Evolutionary conservation across 1,284 basidiomycete genomes (phyloP).

Genomic region (Cerrena zonata): DNA sequence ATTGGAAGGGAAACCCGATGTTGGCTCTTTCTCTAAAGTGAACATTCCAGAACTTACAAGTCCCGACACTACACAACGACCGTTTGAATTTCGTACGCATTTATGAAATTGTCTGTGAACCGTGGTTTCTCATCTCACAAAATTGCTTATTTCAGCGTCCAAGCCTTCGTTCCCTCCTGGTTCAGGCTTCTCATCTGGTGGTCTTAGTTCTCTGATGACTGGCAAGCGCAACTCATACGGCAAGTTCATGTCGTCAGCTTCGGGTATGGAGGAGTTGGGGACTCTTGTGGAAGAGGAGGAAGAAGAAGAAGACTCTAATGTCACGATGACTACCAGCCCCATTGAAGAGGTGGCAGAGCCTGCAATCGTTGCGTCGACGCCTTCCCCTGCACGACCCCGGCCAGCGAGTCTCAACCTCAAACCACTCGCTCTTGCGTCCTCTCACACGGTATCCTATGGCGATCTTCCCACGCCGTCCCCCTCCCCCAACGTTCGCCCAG

Average conservation of each 20-base stretch:
- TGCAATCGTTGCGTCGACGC: slow-evolving; percentile 17
- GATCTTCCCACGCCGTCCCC: slow-evolving; percentile 49
- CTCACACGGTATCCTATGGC: slow-evolving; percentile 33
- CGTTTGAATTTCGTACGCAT: slow-evolving; percentile 61
- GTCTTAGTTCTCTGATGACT: slow-evolving; percentile 37
- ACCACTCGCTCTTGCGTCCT: slow-evolving; percentile 63
- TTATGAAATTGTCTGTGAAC: not conserved
- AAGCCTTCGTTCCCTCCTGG: slow-evolving; percentile 52
- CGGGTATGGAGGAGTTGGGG: slow-evolving; percentile 66
- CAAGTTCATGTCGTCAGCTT: slow-evolving; percentile 54
- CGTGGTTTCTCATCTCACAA: slow-evolving; percentile 3
- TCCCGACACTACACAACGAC: slow-evolving; percentile 46
- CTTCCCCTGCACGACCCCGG: slow-evolving; percentile 41
- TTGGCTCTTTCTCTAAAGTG: slow-evolving; percentile 58
- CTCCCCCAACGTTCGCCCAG: slow-evolving; percentile 28
- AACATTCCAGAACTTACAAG: slow-evolving; percentile 72
- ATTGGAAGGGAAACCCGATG: slow-evolving; percentile 68
- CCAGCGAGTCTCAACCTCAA: slow-evolving; percentile 61
- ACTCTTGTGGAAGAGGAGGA: slow-evolving; percentile 78
- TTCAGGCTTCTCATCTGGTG: slow-evolving; percentile 37
- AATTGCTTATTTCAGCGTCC: no score
- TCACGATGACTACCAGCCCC: slow-evolving; percentile 16
- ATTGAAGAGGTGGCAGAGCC: slow-evolving; percentile 10
- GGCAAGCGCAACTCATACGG: slow-evolving; percentile 68
- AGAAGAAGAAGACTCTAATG: slow-evolving; percentile 56